phyloP scores from a whole-genome alignment of 768 basidiomycete genomes.

The Coprinopsis cinerea region DNA sequence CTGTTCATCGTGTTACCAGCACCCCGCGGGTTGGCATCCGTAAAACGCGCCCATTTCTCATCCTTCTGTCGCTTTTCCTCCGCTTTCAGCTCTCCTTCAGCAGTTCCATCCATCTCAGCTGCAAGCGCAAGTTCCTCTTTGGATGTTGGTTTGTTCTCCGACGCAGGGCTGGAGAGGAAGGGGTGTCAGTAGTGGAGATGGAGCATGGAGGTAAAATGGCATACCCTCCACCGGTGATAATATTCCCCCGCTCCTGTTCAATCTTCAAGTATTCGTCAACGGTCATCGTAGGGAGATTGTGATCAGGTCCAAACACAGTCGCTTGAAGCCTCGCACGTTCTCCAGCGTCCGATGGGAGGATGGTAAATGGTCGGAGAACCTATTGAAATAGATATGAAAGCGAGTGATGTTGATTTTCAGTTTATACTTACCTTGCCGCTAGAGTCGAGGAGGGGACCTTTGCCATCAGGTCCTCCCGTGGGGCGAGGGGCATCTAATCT shows the following conservation, averaged over 20 bases:
- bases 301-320: constrained; percentile 79
- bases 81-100: constrained; percentile 54
- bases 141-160: constrained; percentile 60
- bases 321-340: constrained; percentile 69
- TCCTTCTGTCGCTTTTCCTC: constrained; percentile 81
- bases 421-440: constrained; percentile 58
- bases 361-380: constrained; percentile 90
- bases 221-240: constrained; percentile 85
- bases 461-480: constrained; percentile 37
- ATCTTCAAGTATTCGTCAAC: constrained; percentile 92
- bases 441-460: constrained; percentile 66
- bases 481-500: constrained; percentile 56
- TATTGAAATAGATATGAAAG: constrained; percentile 21
- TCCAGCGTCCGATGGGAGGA: constrained; percentile 65
- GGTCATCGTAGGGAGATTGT: constrained; percentile 90
- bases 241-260: constrained; percentile 77
- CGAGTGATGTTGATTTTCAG: neutral
- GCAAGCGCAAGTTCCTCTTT: constrained; percentile 75
- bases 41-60: constrained; percentile 88
- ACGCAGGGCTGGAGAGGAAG: constrained; percentile 46
- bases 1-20: constrained; percentile 98
- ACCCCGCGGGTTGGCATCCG: constrained; percentile 80
- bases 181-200: constrained; percentile 1
- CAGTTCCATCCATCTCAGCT: constrained; percentile 80
- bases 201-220: constrained; percentile 18